Evolutionary conservation across 495 filamentous ascomycete species (phyloP), one percentile per base, ranked within the genome.

Genomic region (Jackrogersella multiformis): DNA sequence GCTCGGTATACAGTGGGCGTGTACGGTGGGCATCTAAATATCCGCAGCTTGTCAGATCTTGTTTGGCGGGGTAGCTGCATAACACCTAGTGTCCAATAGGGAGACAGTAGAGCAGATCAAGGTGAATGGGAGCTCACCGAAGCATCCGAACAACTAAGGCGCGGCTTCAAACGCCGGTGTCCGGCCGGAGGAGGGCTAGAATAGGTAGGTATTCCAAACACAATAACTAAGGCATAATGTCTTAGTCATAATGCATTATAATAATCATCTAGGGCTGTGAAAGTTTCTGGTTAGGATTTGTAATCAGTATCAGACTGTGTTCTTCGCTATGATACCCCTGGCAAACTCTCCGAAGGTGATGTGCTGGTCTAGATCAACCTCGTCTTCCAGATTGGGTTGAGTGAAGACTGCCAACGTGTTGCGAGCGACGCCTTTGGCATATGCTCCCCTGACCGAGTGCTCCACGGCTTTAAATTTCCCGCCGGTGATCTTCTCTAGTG

Each of bases 321-420:
- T 95, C 82, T 86, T 91, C 69, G 86, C 85, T 58, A 97, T 88
- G 71, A 97, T 88, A 38, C 88, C 90, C 77, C 86, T 88, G 16
- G 93, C 93, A 85, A 98, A 96, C 70, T 90, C 87, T 26, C 90
- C 95, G 84, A 98, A 98, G 39, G 81, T 88, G 48, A 88, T 84
- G 21, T 90, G 88, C 64, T 83, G 80, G 72, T 88, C 84, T 51
- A 81, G 79, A 75, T 92, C 91, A 13, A 99, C 92, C 80, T 89
- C 86, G 69, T 97, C 95, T 53, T 86, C 89, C 45, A 99, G 76
- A 81, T 97, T 96, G 38, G 95, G 95, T 82, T 99, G 95, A 45
- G 95, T 99, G 76, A 99, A 99, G 26, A 99, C 93, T 4, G 95
- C 95, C 58, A 99, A 79, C 49, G 95, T 99, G 81, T 97, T 98